A percentile compares a stretch with the other conserved stretches of the same genome.
phyloP scores from a whole-genome alignment of 2,329 filamentous ascomycete genomes.

The Alternaria longipes region DNA sequence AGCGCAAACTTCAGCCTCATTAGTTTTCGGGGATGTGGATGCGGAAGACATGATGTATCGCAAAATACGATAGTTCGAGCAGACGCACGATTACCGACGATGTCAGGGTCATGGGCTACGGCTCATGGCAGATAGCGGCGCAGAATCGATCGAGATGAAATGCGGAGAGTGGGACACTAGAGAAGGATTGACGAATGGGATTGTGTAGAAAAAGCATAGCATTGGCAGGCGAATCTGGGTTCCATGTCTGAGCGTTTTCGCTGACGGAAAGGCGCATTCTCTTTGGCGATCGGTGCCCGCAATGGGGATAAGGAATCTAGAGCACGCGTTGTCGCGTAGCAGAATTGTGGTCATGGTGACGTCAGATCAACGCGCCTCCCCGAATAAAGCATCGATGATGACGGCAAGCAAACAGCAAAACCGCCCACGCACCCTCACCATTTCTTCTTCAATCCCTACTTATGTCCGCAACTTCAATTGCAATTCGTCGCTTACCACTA shows the following conservation, averaged over 20 bases:
- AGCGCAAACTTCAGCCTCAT: neutral
- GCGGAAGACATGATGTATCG: neutral
- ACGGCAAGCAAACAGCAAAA: slow-evolving; percentile 19
- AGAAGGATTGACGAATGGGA: slow-evolving; percentile 15
- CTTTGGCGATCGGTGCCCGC: slow-evolving; percentile 18
- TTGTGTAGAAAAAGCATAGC: slow-evolving; percentile 18
- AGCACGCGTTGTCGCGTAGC: slow-evolving; percentile 29
- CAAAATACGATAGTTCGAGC: slow-evolving; percentile 9
- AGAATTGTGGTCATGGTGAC: slow-evolving; percentile 36
- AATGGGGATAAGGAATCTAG: slow-evolving; percentile 11
- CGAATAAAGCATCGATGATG: slow-evolving; percentile 33
- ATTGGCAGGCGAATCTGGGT: slow-evolving; percentile 17
- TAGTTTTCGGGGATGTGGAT: neutral
- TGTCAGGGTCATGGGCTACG: slow-evolving; percentile 10
- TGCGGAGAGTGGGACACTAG: slow-evolving; percentile 19
- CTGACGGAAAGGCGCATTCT: slow-evolving; percentile 16
- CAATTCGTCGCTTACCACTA: slow-evolving; percentile 34
- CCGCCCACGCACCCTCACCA: slow-evolving; percentile 3
- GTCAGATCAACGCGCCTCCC: slow-evolving; percentile 31
- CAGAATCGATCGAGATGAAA: slow-evolving; percentile 19
- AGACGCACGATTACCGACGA: slow-evolving; percentile 1
- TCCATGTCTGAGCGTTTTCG: slow-evolving; percentile 14
- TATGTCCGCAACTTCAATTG: slow-evolving; percentile 36
- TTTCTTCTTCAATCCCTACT: slow-evolving; percentile 12
- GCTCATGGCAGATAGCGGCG: slow-evolving; percentile 8